Conservation (phyloP, 2,329 filamentous ascomycete species). For the Ophiocordyceps camponoti-saundersi region DNA sequence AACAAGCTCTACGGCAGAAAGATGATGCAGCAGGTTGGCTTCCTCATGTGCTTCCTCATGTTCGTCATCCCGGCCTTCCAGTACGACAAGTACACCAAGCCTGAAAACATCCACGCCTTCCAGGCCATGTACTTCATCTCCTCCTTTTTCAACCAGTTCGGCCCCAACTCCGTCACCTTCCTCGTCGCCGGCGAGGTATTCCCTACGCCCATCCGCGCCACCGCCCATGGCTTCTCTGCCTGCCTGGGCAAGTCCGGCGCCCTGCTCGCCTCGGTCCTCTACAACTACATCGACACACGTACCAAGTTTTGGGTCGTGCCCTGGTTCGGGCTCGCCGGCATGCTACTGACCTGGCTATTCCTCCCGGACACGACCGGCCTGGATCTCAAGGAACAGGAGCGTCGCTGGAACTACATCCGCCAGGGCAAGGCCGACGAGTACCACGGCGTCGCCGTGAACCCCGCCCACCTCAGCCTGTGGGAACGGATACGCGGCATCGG, state of each 20-base stretch:
- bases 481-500: constrained; percentile 64
- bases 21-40: constrained; percentile 90
- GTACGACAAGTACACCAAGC: constrained; percentile 64
- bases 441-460: constrained; percentile 85
- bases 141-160: constrained; percentile 98
- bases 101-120: constrained; percentile 65
- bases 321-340: constrained; percentile 84
- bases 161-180: constrained; percentile 93
- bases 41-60: constrained; percentile 82
- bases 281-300: constrained; percentile 82
- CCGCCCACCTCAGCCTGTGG: constrained; percentile 74
- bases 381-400: constrained; percentile 93
- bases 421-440: constrained; percentile 65
- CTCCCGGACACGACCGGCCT: constrained; percentile 94
- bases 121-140: constrained; percentile 97
- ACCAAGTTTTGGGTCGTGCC: constrained; percentile 84
- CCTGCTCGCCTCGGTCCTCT: constrained; percentile 70
- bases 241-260: constrained; percentile 81
- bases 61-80: constrained; percentile 85
- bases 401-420: constrained; percentile 78
- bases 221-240: constrained; percentile 88
- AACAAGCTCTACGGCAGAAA: constrained; percentile 95
- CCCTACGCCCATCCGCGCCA: constrained; percentile 82
- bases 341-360: constrained; percentile 68
- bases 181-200: constrained; percentile 92